Percentiles rank a stretch among this genome's conserved stretches.
Conservation (phyloP, 2,329 filamentous ascomycete genomes). For the Cyanodermella asteris region DNA sequence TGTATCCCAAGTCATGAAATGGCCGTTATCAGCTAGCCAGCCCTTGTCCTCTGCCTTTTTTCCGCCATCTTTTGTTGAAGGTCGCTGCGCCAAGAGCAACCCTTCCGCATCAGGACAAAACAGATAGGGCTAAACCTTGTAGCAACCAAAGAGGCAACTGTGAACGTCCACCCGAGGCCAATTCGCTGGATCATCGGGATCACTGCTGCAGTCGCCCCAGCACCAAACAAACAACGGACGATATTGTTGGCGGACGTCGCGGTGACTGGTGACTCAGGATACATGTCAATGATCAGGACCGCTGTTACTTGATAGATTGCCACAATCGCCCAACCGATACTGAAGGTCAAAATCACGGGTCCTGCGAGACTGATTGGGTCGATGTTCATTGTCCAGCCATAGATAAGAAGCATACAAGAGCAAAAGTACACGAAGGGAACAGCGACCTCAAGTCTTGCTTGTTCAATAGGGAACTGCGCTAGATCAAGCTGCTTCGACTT, state of each 20-base stretch:
- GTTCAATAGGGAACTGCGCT: slow-evolving; percentile 9
- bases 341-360: slow-evolving; percentile 15
- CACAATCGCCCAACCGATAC: slow-evolving; percentile 17
- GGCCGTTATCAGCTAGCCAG: no score
- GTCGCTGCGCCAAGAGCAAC: no score
- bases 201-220: slow-evolving; percentile 19
- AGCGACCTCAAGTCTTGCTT: slow-evolving; percentile 14
- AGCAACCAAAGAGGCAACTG: no score
- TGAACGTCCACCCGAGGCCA: slow-evolving; percentile 18
- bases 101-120: no score
- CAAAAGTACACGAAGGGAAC: slow-evolving; percentile 13
- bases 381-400: slow-evolving; percentile 18
- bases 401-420: slow-evolving; percentile 12
- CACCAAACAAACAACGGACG: slow-evolving; percentile 21
- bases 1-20: no score
- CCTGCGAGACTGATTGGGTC: slow-evolving; percentile 12
- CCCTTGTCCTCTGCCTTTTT: no score
- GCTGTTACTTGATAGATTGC: slow-evolving; percentile 22
- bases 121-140: no score
- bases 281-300: slow-evolving; percentile 25
- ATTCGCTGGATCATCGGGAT: slow-evolving; percentile 17
- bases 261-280: slow-evolving; percentile 18
- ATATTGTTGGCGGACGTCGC: slow-evolving; percentile 24
- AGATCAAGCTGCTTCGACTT: slow-evolving; percentile 5
- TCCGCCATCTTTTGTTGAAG: no score